A percentile compares a stretch with the other conserved stretches of the same genome.
Conservation (phyloP, 768 basidiomycete genomes). For the Mycena haematopus region DNA sequence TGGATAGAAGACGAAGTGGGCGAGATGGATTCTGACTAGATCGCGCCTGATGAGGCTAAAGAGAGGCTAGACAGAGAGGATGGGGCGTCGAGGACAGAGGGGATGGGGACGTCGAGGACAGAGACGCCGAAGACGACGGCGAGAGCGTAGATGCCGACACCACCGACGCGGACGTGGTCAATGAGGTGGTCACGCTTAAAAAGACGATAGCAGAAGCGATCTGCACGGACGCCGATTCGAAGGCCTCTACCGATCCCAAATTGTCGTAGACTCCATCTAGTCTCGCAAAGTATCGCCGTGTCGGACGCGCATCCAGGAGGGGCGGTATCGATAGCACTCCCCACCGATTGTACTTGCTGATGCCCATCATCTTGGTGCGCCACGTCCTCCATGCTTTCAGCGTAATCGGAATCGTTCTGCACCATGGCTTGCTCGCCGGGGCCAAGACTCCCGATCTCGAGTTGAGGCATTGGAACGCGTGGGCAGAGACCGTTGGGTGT, state of each 20-base stretch:
- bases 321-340: neutral
- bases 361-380: slow-evolving; percentile 13
- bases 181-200: neutral
- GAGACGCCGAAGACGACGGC: neutral
- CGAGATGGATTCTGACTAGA: neutral
- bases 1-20: neutral
- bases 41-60: neutral
- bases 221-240: neutral
- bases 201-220: neutral
- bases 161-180: neutral
- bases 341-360: slow-evolving; percentile 15
- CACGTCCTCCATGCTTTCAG: neutral
- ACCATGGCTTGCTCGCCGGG: slow-evolving; percentile 15
- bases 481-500: slow-evolving; percentile 2
- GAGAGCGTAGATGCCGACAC: neutral
- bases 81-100: too few species aligned
- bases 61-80: neutral
- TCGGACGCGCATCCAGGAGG: neutral
- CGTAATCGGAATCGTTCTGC: neutral
- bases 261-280: neutral
- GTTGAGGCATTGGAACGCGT: slow-evolving; percentile 22
- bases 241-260: neutral
- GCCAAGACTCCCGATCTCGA: slow-evolving; percentile 12
- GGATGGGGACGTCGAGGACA: neutral
- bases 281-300: neutral